Conservation (phyloP, 345 rosid species). For the Arabidopsis suecica region DNA sequence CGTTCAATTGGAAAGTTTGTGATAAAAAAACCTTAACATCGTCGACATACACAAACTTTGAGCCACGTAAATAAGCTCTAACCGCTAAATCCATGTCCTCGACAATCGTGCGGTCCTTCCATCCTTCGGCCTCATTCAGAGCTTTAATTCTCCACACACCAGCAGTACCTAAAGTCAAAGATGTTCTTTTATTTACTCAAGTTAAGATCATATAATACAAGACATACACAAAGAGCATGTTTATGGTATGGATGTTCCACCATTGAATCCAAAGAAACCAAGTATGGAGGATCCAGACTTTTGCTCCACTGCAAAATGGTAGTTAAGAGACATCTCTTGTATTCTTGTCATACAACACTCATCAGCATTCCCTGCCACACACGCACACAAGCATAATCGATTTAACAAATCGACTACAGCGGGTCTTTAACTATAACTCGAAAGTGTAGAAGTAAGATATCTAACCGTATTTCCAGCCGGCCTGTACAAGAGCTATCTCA, state of each 20-base stretch:
- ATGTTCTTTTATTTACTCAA: background rate
- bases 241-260: conserved; percentile 19
- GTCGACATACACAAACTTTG: conserved; percentile 75
- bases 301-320: conserved; percentile 48
- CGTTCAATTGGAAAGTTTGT: background rate
- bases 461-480: conserved; percentile 94
- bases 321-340: conserved; percentile 51
- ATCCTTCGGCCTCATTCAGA: conserved; percentile 80
- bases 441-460: background rate
- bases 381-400: background rate
- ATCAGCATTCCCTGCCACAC: conserved; percentile 35
- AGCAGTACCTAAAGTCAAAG: conserved; percentile 69
- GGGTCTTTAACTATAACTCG: conserved; percentile 17
- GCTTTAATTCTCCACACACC: conserved; percentile 94
- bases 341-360: conserved; percentile 50
- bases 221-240: conserved; percentile 9
- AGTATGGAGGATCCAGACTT: conserved; percentile 45
- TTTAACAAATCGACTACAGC: background rate
- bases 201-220: background rate
- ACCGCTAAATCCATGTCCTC: conserved; percentile 97
- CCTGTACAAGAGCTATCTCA: conserved; percentile 76
- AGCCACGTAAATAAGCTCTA: conserved; percentile 80
- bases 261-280: conserved; percentile 48
- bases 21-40: conserved; percentile 44
- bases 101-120: conserved; percentile 92